Evolutionary conservation across 192 early-diverging fungal species (phyloP).

Genomic region (Borealophlyctis nickersoniae): DNA sequence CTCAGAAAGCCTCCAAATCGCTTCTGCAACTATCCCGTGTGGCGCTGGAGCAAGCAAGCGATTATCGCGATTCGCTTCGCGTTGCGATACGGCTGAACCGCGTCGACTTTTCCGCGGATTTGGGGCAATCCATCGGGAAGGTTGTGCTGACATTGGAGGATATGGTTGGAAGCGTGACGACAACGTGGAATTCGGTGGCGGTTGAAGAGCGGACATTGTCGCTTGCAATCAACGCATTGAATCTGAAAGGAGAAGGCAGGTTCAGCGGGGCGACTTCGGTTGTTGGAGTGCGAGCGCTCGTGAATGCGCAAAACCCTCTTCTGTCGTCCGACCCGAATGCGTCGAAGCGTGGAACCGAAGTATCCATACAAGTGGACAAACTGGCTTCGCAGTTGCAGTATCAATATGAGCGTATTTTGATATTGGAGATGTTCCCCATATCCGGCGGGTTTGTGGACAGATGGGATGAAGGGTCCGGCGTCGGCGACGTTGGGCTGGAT

Average conservation of each 20-base stretch:
- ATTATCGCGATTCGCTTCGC: conserved; percentile 2
- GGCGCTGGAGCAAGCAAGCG: not conserved
- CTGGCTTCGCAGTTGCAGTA: conserved; percentile 63
- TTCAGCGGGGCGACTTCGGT: conserved; percentile 45
- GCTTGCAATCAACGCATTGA: conserved; percentile 37
- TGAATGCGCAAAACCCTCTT: conserved; percentile 14
- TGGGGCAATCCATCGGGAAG: conserved; percentile 65
- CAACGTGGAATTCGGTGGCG: conserved; percentile 29
- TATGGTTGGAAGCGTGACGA: conserved; percentile 25
- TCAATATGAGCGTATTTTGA: conserved; percentile 72
- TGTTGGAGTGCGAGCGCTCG: conserved; percentile 9
- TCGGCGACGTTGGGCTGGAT: not conserved
- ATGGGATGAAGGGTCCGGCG: conserved; percentile 32
- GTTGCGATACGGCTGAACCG: conserved; percentile 17
- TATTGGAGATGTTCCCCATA: conserved; percentile 56
- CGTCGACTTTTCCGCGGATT: conserved; percentile 38
- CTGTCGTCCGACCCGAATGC: not conserved
- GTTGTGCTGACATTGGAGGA: conserved; percentile 49
- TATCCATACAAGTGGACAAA: conserved; percentile 37
- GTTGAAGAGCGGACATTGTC: conserved; percentile 36
- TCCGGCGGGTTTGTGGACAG: conserved; percentile 42
- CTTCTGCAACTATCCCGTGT: not conserved
- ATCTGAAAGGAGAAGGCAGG: conserved; percentile 58
- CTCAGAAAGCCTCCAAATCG: not conserved
- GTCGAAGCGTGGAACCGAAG: conserved; percentile 13